Evolutionary conservation across 2,329 filamentous ascomycete species (phyloP).

Genomic region (Ceratocystis harringtonii): DNA sequence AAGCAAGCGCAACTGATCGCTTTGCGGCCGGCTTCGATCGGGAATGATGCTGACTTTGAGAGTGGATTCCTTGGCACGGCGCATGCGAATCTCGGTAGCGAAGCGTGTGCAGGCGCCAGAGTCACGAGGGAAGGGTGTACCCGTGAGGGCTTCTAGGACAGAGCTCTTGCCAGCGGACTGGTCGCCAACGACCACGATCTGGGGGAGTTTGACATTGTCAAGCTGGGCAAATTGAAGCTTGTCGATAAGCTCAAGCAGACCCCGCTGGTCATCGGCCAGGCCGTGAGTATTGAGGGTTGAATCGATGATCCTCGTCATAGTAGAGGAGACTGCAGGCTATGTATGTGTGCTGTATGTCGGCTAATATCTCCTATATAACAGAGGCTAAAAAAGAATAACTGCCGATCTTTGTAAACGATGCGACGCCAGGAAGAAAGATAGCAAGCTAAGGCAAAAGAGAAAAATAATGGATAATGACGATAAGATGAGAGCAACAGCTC

Average conservation of each 20-base stretch:
- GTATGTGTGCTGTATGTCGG: background rate
- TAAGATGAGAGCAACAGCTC: background rate
- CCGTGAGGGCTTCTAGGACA: constrained; percentile 47
- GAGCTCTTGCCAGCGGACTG: constrained; percentile 51
- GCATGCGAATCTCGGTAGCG: constrained; percentile 43
- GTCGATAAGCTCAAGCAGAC: constrained; percentile 42
- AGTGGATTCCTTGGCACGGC: constrained; percentile 30
- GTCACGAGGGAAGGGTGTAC: constrained; percentile 44
- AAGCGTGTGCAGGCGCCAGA: constrained; percentile 48
- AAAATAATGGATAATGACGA: constrained; percentile 1
- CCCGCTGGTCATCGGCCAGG: constrained; percentile 39
- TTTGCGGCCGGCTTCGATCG: constrained; percentile 32
- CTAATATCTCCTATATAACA: no score
- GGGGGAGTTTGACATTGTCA: constrained; percentile 39
- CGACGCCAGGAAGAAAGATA: background rate
- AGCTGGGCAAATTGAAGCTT: constrained; percentile 39
- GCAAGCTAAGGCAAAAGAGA: background rate
- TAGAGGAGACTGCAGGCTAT: background rate
- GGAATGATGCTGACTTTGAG: constrained; percentile 41
- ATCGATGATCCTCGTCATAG: constrained; percentile 25
- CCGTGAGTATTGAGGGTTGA: constrained; percentile 35
- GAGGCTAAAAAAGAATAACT: background rate
- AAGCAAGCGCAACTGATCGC: constrained; percentile 33
- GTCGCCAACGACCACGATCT: constrained; percentile 50
- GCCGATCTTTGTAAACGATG: background rate